Evolutionary conservation across 164 flowering plant genomes (phyloP).

Genomic region (Nymphaea colorata): DNA sequence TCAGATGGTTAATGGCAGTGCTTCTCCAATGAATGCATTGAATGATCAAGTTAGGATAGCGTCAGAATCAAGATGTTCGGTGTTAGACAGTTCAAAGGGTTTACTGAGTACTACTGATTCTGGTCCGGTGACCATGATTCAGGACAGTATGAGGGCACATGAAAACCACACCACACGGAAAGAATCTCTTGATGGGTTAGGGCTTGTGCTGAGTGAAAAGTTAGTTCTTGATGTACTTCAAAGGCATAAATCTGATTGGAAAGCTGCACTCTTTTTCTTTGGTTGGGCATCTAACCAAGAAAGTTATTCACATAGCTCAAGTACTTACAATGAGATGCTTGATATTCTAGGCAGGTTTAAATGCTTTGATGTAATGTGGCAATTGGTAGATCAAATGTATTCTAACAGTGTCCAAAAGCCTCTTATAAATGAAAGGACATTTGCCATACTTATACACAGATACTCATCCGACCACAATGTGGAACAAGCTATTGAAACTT

Average conservation of each 20-base stretch:
- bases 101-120: too few relatives aligned
- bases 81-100: too few relatives aligned
- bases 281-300: slow-evolving; percentile 34
- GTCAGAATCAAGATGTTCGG: too few relatives aligned
- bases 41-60: too few relatives aligned
- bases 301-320: slow-evolving; percentile 23
- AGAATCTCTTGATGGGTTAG: slow-evolving; percentile 27
- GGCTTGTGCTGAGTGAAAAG: slow-evolving; percentile 30
- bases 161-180: slow-evolving; percentile 21
- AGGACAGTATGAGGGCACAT: slow-evolving; percentile 32
- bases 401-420: slow-evolving; percentile 24
- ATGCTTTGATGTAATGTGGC: slow-evolving; percentile 36
- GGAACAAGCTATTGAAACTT: slow-evolving; percentile 50
- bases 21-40: too few relatives aligned
- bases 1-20: too few relatives aligned
- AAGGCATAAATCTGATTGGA: slow-evolving; percentile 66
- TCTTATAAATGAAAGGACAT: slow-evolving; percentile 41
- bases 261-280: slow-evolving; percentile 52
- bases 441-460: slow-evolving; percentile 41
- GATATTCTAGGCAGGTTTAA: slow-evolving; percentile 61
- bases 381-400: slow-evolving; percentile 78
- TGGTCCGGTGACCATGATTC: slow-evolving; percentile 12
- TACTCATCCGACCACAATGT: slow-evolving; percentile 60
- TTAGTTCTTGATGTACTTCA: slow-evolving; percentile 51
- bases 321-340: slow-evolving; percentile 47